Evolutionary conservation across 352 stramenopile species (phyloP).

Genomic region (Phytophthora hybrid): DNA sequence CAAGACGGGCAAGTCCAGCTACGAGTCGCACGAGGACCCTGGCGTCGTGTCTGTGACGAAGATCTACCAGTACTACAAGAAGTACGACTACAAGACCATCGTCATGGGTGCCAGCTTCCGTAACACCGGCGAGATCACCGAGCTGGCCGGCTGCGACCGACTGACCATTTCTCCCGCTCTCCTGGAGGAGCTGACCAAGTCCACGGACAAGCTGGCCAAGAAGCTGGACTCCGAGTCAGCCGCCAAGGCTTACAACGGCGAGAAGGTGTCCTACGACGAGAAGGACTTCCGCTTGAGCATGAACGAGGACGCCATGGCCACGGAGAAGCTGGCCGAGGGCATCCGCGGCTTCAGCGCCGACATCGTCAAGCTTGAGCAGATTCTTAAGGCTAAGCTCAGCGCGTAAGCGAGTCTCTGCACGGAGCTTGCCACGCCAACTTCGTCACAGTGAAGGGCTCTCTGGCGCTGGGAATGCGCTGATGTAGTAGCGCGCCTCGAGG

Average conservation of each 20-base stretch:
- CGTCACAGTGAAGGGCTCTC: neutral
- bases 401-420: constrained; percentile 48
- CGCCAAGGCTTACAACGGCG: constrained; percentile 70
- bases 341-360: constrained; percentile 97
- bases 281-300: constrained; percentile 98
- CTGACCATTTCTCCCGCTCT: constrained; percentile 98
- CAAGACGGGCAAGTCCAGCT: constrained; percentile 92
- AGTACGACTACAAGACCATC: constrained; percentile 96
- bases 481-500: constrained; percentile 8
- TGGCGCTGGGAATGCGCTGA: constrained; percentile 4
- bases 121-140: constrained; percentile 97
- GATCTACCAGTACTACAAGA: constrained; percentile 99
- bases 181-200: constrained; percentile 93
- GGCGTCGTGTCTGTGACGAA: constrained; percentile 96
- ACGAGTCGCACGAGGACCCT: constrained; percentile 95
- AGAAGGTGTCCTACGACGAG: constrained; percentile 92
- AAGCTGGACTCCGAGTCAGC: constrained; percentile 89
- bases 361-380: constrained; percentile 98
- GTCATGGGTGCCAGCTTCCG: constrained; percentile 97
- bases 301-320: constrained; percentile 98
- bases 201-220: constrained; percentile 66
- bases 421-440: neutral
- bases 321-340: constrained; percentile 97
- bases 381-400: constrained; percentile 96
- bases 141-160: constrained; percentile 97